Conservation (phyloP, 495 filamentous ascomycete genomes). For the Talaromyces ruber region DNA sequence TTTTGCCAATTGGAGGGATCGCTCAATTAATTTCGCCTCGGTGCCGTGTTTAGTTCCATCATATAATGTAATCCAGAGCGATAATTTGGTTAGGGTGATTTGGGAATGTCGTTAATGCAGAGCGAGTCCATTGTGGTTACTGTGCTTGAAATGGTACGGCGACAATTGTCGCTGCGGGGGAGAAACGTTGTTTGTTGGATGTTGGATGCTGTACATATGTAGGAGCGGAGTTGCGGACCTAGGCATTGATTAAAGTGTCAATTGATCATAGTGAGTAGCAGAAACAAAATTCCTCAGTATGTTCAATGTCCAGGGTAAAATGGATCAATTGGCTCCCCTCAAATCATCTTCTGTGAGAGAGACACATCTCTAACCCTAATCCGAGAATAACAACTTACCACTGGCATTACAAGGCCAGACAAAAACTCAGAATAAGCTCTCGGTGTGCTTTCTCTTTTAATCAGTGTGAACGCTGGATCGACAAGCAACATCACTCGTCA, state of each 20-base stretch:
- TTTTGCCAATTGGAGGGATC: neutral
- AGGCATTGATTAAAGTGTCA: neutral
- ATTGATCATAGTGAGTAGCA: neutral
- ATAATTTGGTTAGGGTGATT: neutral
- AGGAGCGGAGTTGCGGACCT: neutral
- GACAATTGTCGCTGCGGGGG: neutral
- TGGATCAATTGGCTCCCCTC: neutral
- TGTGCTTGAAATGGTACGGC: neutral
- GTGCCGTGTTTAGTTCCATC: neutral
- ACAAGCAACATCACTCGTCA: conserved; percentile 22
- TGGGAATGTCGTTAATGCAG: neutral
- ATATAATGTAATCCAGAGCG: no score
- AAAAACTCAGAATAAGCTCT: neutral
- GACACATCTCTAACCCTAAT: neutral
- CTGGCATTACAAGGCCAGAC: neutral
- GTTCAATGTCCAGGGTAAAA: neutral
- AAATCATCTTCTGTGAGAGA: no score
- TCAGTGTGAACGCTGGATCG: conserved; percentile 24
- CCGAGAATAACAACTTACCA: neutral
- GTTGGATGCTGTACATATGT: neutral
- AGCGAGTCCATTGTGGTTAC: neutral
- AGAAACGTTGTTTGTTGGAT: neutral
- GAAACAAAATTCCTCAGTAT: neutral
- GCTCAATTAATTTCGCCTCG: neutral
- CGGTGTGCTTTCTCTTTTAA: neutral